phyloP scores from a whole-genome alignment of 106 monocot species.

The Platanthera guangdongensis region DNA sequence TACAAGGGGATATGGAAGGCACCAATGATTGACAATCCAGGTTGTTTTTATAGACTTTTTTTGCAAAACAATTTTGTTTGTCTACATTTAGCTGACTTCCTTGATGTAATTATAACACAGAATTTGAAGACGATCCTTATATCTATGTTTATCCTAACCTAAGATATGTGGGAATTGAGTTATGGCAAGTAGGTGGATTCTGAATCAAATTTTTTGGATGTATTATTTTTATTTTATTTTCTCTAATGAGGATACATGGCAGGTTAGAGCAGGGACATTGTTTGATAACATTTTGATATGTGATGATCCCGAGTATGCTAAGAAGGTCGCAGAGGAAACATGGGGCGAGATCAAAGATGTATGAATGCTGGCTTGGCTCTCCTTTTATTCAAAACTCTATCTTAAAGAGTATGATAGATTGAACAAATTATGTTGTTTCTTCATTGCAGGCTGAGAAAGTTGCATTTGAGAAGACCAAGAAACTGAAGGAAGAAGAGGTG shows the following conservation, averaged over 20 bases:
- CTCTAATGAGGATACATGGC: background rate
- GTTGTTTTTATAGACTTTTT: conserved; percentile 12
- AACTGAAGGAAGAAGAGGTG: conserved; percentile 14
- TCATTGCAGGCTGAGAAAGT: conserved; percentile 49
- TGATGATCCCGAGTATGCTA: conserved; percentile 77
- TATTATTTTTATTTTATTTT: background rate
- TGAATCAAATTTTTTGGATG: background rate
- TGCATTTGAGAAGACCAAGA: conserved; percentile 15
- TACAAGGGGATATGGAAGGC: conserved; percentile 91
- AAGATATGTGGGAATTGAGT: conserved; percentile 65
- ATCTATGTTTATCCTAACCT: conserved; percentile 56
- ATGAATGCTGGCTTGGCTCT: background rate
- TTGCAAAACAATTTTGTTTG: background rate
- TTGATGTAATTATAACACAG: conserved; percentile 21
- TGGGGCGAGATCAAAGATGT: conserved; percentile 87
- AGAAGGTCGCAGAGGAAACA: conserved; percentile 71
- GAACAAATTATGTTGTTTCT: background rate
- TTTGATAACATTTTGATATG: conserved; percentile 74
- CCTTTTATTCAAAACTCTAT: background rate
- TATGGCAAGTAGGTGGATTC: conserved; percentile 46
- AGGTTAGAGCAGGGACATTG: conserved; percentile 82
- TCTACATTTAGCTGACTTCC: background rate
- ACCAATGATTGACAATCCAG: conserved; percentile 90
- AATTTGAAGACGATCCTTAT: conserved; percentile 70
- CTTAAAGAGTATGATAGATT: background rate